Evolutionary conservation across 495 filamentous ascomycete species (phyloP).

Genomic region (Xylaria scruposa): DNA sequence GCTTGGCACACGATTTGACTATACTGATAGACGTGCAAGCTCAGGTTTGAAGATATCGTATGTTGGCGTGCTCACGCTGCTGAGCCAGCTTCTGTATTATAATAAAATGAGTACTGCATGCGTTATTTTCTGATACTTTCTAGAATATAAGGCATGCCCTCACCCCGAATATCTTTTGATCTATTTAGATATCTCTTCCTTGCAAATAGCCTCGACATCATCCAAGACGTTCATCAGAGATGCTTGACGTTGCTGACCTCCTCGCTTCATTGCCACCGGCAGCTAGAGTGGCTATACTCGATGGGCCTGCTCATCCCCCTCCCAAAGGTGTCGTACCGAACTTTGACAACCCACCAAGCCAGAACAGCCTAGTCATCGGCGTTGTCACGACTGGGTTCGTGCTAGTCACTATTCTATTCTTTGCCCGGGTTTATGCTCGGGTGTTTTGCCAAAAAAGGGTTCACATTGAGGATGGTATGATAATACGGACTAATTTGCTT

Average conservation of each 20-base stretch:
- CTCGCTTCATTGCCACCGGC: slow-evolving; percentile 7
- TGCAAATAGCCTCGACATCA: neutral
- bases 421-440: slow-evolving; percentile 19
- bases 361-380: slow-evolving; percentile 25
- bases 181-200: neutral
- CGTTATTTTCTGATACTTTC: neutral
- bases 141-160: neutral
- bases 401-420: slow-evolving; percentile 1
- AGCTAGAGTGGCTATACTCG: neutral
- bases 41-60: neutral
- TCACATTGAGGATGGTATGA: slow-evolving; percentile 24
- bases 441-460: slow-evolving; percentile 15
- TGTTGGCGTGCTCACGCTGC: neutral
- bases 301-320: slow-evolving; percentile 27
- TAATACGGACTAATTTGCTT: neutral
- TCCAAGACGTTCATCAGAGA: neutral
- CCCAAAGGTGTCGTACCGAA: slow-evolving; percentile 30
- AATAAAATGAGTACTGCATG: neutral
- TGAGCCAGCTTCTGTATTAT: neutral
- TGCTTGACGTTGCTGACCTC: slow-evolving; percentile 8
- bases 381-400: slow-evolving; percentile 24
- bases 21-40: neutral
- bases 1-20: neutral
- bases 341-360: slow-evolving; percentile 31
- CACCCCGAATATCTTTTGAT: neutral